phyloP scores from a whole-genome alignment of 2,329 filamentous ascomycete species.

The Trichoderma sp. region DNA sequence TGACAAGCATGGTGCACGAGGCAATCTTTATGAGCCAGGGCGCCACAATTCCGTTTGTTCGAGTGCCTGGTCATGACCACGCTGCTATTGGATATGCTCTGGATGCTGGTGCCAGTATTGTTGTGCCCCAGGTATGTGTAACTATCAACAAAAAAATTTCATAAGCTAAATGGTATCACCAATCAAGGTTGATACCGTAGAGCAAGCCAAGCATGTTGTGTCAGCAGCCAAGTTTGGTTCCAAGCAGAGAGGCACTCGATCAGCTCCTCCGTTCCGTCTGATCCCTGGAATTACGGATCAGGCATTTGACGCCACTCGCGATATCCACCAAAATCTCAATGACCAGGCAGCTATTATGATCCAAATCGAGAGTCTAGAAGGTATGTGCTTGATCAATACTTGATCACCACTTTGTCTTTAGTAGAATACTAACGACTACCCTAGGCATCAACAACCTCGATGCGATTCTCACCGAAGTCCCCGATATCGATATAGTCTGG shows the following conservation, averaged over 20 bases:
- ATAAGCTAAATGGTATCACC: background rate
- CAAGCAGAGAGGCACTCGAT: conserved; percentile 40
- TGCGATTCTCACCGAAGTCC: conserved; percentile 44
- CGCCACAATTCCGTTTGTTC: conserved; percentile 43
- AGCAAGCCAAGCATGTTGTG: conserved; percentile 43
- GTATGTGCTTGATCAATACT: background rate
- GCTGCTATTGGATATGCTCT: conserved; percentile 46
- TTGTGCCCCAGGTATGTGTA: conserved; percentile 39
- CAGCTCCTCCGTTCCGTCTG: conserved; percentile 44
- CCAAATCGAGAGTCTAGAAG: conserved; percentile 43
- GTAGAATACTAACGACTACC: fast-evolving
- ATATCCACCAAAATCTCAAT: conserved; percentile 42
- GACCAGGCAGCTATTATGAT: conserved; percentile 48
- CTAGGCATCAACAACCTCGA: conserved; percentile 45
- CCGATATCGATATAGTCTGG: conserved; percentile 48
- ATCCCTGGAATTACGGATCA: conserved; percentile 40
- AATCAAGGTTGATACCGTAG: conserved; percentile 42
- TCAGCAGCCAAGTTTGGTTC: conserved; percentile 45
- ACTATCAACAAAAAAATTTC: background rate
- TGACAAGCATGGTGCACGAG: conserved; percentile 49
- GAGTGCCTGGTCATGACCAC: conserved; percentile 46
- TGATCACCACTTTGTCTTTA: background rate
- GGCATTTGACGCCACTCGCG: conserved; percentile 30
- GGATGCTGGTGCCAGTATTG: conserved; percentile 45
- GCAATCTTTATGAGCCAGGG: conserved; percentile 47